Base-by-base conservation (phyloP, 2,329 filamentous ascomycete species). In the Didymella exigua region DNA sequence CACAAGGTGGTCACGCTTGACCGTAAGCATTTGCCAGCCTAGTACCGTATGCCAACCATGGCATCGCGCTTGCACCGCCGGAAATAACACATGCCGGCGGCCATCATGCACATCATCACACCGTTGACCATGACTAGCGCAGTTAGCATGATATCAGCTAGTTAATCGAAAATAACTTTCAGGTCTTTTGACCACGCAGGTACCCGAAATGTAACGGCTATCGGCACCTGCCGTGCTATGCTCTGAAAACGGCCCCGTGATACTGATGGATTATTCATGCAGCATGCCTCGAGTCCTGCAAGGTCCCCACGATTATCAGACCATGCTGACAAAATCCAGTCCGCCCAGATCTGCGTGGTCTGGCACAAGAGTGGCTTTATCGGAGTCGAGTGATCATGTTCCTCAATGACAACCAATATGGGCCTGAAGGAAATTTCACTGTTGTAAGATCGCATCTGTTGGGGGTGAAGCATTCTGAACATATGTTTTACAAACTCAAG, bases 171-270 rank as follows among this genome's bases (percentile, higher is more conserved):
- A 14, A 31, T 23, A 33, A 21, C 8, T 16, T 19, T 18, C n/a
- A 31, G 4, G 30, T 57, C 14, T 38, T 38, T 48, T 31, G n/a
- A 27, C 9, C 23, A 42, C 37, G 61, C 52, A 60, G 59, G 50
- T 53, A 53, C 34, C 61, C 59, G 46, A 29, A 8, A 14, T 42
- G 43, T 49, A 59, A 46, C 49, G 33, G 53, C 43, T 38, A 44
- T 51, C 41, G 18, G 37, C 29, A 21, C 41, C 29, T 24, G 29
- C 7, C 3, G 52, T 46, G 16, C 30, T 9, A 49, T 34, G 16
- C 18, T 13, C 8, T 36, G 47, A 49, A 7, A 26, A 24, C 24
- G 6, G n/a, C 10, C 30, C 24, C 10, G 34, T 36, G 18, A 26
- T 21, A 40, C 41, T 14, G n/a, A 21, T 23, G 5, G 33, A 14